A percentile compares a stretch with the other conserved stretches of the same genome.
Evolutionary conservation across 139 green algal species (phyloP).

Genomic region (Zygnema circumcarinatum): DNA sequence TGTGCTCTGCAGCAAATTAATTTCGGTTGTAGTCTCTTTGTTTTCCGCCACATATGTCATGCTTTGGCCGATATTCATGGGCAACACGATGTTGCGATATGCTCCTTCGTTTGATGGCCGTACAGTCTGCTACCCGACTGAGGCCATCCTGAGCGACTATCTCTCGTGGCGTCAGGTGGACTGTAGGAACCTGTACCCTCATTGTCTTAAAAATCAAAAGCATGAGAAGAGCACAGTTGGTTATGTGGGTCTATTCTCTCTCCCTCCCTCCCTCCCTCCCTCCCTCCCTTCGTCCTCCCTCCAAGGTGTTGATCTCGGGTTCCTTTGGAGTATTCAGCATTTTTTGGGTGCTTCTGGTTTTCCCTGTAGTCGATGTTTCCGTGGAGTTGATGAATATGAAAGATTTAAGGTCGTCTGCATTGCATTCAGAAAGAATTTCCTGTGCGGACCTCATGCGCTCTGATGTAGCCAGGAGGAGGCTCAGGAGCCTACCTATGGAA

Average conservation of each 20-base stretch:
- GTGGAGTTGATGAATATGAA: too few relatives aligned
- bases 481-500: too few relatives aligned
- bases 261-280: not conserved
- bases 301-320: too few relatives aligned
- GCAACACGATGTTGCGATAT: constrained; percentile 64
- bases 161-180: constrained; percentile 91
- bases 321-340: too few relatives aligned
- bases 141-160: constrained; percentile 82
- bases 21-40: constrained; percentile 82
- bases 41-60: constrained; percentile 88
- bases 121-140: constrained; percentile 84
- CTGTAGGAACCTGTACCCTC: constrained; percentile 63
- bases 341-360: too few relatives aligned
- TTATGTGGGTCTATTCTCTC: not conserved
- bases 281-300: not conserved
- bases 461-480: too few relatives aligned
- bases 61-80: constrained; percentile 70
- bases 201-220: too few relatives aligned
- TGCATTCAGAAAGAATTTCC: too few relatives aligned
- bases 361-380: too few relatives aligned
- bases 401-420: too few relatives aligned
- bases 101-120: constrained; percentile 89
- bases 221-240: too few relatives aligned
- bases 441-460: too few relatives aligned
- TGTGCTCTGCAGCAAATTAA: constrained; percentile 81